Base-by-base conservation (phyloP, 1,284 basidiomycete species). In the Xerocomus amazonicus region DNA sequence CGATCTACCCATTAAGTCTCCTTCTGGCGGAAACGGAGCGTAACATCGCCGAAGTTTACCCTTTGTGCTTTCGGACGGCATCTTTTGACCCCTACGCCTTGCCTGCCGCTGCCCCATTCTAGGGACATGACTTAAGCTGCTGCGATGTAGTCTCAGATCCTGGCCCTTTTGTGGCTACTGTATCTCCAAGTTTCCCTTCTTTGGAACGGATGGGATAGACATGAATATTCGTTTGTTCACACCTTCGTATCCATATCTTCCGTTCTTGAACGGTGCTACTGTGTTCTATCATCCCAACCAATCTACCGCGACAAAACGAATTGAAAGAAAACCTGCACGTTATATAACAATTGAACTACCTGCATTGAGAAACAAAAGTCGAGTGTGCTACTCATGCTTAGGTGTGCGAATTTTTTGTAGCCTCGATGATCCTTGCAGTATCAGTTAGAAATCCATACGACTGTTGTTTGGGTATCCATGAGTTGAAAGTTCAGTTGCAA, bases 401-500 rank as follows among this genome's bases (percentile, higher is more conserved):
- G 17, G 3, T 40, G 3, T 9, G 23, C 39, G 16, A 44, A 43
- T 31, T 16, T 16, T 34, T 33, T 16, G 36, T 37, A 28, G 48
- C 56, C 51, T 45, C 51, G 48, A 71, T 59, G 16, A 80, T 65
- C 40, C 71, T 70, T 44, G 59, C 56, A 12, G 76, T 75, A 59
- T 80, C 76, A 8, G 81, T 82, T 6, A 81, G 71, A 60, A 83
- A 84, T 1, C 81, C 83, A 47, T 82, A 84, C 57, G 70, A 72
- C 81, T 83, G 51, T 45, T 27, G 4, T 35, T 50, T 26, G 40
- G 19, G 38, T 26, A 47, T 19, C 17, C 32, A 45, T 50, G 49
- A 56, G 49, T 52, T 31, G 9, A 47, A 48, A 37, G 35, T 31
- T 32, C 23, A 49, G 32, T 27, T 9, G 23, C 9, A 17, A 41